Percentiles rank a stretch among this genome's conserved stretches.
These are phyloP conservation scores for Pistacia vera DNA, from an alignment of 345 rosid genomes.

Conservation along the genomic window DNA sequence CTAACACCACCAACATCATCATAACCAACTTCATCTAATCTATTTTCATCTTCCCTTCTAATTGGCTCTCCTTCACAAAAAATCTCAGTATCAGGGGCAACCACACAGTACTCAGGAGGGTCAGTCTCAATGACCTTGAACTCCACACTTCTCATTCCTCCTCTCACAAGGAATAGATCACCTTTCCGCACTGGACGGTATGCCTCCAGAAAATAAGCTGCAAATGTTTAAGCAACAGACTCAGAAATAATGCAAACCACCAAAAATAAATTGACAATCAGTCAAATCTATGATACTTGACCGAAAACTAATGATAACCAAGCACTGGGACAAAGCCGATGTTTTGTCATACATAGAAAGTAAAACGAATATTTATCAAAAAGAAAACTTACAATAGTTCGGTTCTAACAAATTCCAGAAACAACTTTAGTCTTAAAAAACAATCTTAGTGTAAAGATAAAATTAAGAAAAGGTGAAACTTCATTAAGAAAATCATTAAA, in stretches of 20 bases:
- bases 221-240: conserved; percentile 15
- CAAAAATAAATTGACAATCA: not conserved
- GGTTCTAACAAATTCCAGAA: not conserved
- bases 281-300: not conserved
- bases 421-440: not conserved
- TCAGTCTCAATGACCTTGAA: conserved; percentile 91
- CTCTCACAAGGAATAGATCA: conserved; percentile 92
- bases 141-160: conserved; percentile 97
- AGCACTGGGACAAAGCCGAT: not conserved
- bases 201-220: conserved; percentile 96
- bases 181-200: conserved; percentile 98
- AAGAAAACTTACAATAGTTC: not conserved
- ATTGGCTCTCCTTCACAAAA: conserved; percentile 97
- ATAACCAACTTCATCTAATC: conserved; percentile 93
- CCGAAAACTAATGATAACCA: not conserved
- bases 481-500: not conserved
- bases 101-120: conserved; percentile 90
- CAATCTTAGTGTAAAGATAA: not conserved
- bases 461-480: not conserved
- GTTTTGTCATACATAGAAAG: not conserved
- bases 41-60: conserved; percentile 90
- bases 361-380: not conserved
- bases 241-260: conserved; percentile 21
- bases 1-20: conserved; percentile 99
- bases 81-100: conserved; percentile 94